A percentile compares a stretch with the other conserved stretches of the same genome.
Evolutionary conservation across 2,329 filamentous ascomycete genomes (phyloP).

Genomic region (Pseudofabraea citricarpa): DNA sequence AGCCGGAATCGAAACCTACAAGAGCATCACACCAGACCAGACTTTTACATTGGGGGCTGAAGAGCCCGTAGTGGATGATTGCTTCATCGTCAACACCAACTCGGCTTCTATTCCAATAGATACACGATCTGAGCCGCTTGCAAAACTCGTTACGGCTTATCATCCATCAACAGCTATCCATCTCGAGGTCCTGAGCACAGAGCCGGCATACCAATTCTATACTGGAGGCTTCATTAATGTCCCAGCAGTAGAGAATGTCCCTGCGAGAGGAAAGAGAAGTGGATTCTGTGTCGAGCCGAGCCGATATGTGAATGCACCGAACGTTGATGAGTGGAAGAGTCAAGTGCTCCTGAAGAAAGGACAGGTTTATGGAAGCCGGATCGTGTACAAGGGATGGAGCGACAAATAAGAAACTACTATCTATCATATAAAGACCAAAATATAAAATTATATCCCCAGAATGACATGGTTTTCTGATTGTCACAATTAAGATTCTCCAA

Average conservation of each 20-base stretch:
- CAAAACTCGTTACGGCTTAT: constrained; percentile 63
- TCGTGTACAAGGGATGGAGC: constrained; percentile 83
- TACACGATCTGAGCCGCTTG: constrained; percentile 52
- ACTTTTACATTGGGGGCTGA: constrained; percentile 65
- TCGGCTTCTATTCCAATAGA: constrained; percentile 40
- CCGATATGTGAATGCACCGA: constrained; percentile 84
- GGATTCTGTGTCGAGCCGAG: constrained; percentile 93
- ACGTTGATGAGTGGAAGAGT: constrained; percentile 72
- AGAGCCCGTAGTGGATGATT: constrained; percentile 78
- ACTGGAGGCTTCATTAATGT: constrained; percentile 83
- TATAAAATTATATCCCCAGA: no score
- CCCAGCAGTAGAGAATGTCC: constrained; percentile 55
- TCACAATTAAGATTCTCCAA: no score
- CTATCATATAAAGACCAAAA: background rate
- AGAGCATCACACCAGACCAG: constrained; percentile 57
- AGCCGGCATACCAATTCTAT: constrained; percentile 97
- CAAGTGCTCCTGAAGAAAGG: constrained; percentile 83
- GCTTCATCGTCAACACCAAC: constrained; percentile 62
- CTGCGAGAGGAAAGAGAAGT: constrained; percentile 61
- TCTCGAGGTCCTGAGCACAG: constrained; percentile 83
- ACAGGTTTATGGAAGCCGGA: constrained; percentile 73
- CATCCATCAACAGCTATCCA: constrained; percentile 73
- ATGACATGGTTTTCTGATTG: no score
- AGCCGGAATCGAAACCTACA: constrained; percentile 55
- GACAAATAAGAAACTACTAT: constrained; percentile 35